These are phyloP conservation scores for Schizopora paradoxa DNA, from an alignment of 1,284 basidiomycete species.

Conservation along the genomic window DNA sequence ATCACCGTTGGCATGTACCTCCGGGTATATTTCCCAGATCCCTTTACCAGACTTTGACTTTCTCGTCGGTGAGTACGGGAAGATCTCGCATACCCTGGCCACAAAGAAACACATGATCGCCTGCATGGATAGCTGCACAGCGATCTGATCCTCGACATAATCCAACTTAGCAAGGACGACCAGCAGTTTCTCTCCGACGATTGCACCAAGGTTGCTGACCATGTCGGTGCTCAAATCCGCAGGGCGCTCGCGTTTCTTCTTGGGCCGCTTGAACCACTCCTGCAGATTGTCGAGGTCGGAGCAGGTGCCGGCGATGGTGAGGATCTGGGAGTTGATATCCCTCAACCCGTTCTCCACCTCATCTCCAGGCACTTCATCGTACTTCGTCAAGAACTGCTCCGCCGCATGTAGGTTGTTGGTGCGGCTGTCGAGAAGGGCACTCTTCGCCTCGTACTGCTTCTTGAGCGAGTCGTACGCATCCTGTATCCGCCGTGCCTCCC, in stretches of 20 bases:
- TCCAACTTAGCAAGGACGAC: background rate
- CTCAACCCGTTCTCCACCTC: conserved; percentile 2
- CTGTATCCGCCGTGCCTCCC: too few relatives aligned
- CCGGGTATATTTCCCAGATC: too few relatives aligned
- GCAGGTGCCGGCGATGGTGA: conserved; percentile 1
- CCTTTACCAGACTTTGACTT: too few relatives aligned
- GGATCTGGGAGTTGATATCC: background rate
- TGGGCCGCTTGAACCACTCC: background rate
- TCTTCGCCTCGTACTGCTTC: too few relatives aligned
- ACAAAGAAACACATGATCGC: too few relatives aligned
- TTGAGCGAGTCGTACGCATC: too few relatives aligned
- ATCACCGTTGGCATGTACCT: too few relatives aligned
- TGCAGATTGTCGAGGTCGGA: background rate
- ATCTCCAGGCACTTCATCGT: conserved; percentile 8
- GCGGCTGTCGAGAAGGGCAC: conserved; percentile 4
- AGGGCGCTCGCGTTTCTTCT: too few relatives aligned
- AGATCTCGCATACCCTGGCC: too few relatives aligned
- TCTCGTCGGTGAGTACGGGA: too few relatives aligned
- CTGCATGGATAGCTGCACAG: conserved; percentile 5
- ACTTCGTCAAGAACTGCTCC: conserved; percentile 4
- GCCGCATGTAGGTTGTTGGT: conserved; percentile 5
- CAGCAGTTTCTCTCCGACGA: too few relatives aligned
- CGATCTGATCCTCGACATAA: conserved; percentile 3
- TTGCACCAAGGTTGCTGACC: background rate
- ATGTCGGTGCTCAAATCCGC: background rate